These are phyloP conservation scores for Xylaria sp. DNA, from an alignment of 2,329 filamentous ascomycete species.

Conservation along the genomic window DNA sequence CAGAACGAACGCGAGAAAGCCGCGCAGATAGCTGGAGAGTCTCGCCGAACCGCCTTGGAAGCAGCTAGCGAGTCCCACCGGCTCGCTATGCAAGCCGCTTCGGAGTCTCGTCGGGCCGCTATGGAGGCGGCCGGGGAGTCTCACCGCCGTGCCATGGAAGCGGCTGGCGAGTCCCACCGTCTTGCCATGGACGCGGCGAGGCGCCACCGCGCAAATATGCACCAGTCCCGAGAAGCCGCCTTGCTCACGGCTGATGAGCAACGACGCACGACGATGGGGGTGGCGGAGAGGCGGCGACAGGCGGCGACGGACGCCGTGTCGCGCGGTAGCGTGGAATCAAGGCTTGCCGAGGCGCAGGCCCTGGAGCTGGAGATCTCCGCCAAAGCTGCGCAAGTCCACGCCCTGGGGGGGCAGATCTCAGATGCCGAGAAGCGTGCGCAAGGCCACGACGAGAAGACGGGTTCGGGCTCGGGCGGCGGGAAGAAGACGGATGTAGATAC, in stretches of 20 bases:
- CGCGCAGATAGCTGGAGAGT: not conserved
- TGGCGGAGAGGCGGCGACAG: not conserved
- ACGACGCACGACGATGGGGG: not conserved
- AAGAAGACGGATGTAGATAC: not conserved
- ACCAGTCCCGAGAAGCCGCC: not conserved
- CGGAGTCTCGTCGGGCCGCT: not conserved
- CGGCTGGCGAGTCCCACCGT: not conserved
- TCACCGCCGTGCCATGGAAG: not conserved
- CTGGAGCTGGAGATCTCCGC: conserved; percentile 24
- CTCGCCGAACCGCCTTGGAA: conserved; percentile 2
- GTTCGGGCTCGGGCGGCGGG: not conserved
- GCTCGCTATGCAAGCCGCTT: not conserved
- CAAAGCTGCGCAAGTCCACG: conserved; percentile 13
- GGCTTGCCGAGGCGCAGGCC: conserved; percentile 18
- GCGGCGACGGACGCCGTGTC: conserved; percentile 4
- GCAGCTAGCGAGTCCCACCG: not conserved
- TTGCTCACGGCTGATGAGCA: not conserved
- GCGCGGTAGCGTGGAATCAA: conserved; percentile 13
- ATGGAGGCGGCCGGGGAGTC: not conserved
- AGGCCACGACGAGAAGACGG: conserved; percentile 2
- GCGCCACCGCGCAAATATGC: not conserved
- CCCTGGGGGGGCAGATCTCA: conserved; percentile 51
- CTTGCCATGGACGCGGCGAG: not conserved
- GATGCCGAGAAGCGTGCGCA: conserved; percentile 15
- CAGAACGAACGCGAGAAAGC: conserved; percentile 5